Evolutionary conservation across 2,329 filamentous ascomycete species (phyloP).

Genomic region (Colletotrichum cuscutae): DNA sequence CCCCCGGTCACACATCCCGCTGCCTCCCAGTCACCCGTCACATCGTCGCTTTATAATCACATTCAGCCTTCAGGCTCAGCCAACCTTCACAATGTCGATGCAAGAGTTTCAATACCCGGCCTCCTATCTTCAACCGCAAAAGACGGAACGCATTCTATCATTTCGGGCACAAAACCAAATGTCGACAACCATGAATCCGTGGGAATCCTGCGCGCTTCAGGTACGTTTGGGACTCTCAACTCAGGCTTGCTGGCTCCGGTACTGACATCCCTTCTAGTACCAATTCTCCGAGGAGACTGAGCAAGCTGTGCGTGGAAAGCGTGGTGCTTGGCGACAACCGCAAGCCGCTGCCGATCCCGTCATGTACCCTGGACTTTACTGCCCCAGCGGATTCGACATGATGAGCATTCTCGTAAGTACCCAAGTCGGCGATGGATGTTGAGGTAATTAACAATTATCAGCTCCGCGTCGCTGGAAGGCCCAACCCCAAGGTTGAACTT

Average conservation of each 20-base stretch:
- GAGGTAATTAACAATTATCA: slow-evolving; percentile 39
- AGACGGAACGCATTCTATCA: slow-evolving; percentile 23
- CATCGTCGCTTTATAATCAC: slow-evolving; percentile 18
- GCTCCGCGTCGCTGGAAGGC: slow-evolving; percentile 73
- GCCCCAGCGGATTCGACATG: slow-evolving; percentile 64
- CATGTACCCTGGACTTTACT: slow-evolving; percentile 67
- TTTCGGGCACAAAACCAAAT: slow-evolving; percentile 26
- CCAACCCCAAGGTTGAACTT: slow-evolving; percentile 80
- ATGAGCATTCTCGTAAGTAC: slow-evolving; percentile 63
- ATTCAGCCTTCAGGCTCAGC: background rate
- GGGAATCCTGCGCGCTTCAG: slow-evolving; percentile 48
- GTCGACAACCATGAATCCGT: slow-evolving; percentile 43
- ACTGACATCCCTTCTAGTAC: slow-evolving; percentile 36
- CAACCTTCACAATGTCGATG: slow-evolving; percentile 13
- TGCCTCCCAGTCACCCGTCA: background rate
- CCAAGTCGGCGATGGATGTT: no score
- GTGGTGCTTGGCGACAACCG: slow-evolving; percentile 12
- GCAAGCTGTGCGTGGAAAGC: slow-evolving; percentile 36
- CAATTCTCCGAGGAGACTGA: slow-evolving; percentile 38
- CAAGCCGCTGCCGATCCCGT: slow-evolving; percentile 51
- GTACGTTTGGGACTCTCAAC: slow-evolving; percentile 38
- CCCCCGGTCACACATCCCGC: slow-evolving; percentile 6
- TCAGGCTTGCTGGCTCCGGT: no score
- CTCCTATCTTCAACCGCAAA: slow-evolving; percentile 5
- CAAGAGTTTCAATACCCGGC: slow-evolving; percentile 12